Evolutionary conservation across 257 asterid genomes (phyloP).

Genomic region (Nicotiana otophora): DNA sequence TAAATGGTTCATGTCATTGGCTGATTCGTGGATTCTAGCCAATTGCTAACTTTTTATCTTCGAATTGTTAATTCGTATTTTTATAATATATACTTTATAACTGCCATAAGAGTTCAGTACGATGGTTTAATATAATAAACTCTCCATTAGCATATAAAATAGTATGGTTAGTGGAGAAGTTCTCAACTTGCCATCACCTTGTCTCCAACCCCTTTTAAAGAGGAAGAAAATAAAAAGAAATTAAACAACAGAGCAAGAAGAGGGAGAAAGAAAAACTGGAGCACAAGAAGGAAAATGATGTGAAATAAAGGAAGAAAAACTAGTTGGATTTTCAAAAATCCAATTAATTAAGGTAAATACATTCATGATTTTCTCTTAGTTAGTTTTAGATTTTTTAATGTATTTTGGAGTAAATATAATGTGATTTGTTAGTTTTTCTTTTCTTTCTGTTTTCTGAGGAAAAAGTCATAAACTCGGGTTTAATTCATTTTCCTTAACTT

Average conservation of each 20-base stretch:
- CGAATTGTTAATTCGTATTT: neutral
- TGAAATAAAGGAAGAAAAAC: neutral
- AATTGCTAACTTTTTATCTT: neutral
- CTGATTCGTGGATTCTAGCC: conserved; percentile 4
- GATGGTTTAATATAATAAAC: neutral
- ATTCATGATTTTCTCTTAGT: neutral
- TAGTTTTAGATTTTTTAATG: neutral
- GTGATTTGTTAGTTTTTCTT: neutral
- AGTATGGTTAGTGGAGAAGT: neutral
- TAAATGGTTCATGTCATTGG: neutral
- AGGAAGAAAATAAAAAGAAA: neutral
- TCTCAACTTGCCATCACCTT: neutral
- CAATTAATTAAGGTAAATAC: neutral
- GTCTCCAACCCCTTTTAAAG: neutral
- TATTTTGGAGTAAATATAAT: neutral
- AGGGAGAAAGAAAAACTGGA: conserved; percentile 5
- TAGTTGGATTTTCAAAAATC: neutral
- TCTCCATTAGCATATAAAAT: conserved; percentile 1
- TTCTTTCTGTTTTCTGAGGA: neutral
- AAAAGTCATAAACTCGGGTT: neutral
- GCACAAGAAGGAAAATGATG: neutral
- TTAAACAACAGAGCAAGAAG: neutral
- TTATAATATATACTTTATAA: neutral
- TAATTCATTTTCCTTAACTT: neutral
- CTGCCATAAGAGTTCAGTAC: conserved; percentile 5